Conservation (phyloP, 495 filamentous ascomycete genomes). For the Tuber umbilicatum region DNA sequence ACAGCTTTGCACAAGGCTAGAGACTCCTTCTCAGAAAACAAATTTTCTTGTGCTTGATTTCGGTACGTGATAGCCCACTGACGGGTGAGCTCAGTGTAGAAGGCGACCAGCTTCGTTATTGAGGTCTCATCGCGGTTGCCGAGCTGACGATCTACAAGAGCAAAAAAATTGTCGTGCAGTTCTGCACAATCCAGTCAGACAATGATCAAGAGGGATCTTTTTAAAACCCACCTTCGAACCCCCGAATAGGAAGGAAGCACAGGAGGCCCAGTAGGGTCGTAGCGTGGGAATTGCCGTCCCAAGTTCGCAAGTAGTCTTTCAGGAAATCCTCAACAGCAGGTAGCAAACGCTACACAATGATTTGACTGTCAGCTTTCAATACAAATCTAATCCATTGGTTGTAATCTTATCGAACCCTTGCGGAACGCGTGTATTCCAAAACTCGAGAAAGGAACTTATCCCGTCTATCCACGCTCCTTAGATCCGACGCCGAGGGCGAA, state of each 20-base stretch:
- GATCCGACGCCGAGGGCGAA: slow-evolving; percentile 1
- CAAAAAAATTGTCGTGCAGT: slow-evolving; percentile 49
- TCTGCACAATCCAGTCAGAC: slow-evolving; percentile 45
- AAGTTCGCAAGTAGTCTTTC: slow-evolving; percentile 53
- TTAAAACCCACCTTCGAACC: slow-evolving; percentile 50
- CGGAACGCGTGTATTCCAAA: slow-evolving; percentile 54
- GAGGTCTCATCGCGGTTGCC: slow-evolving; percentile 13
- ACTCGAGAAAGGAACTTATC: slow-evolving; percentile 51
- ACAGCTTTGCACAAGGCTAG: slow-evolving; percentile 24
- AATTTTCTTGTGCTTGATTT: slow-evolving; percentile 12
- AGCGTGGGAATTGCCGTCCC: slow-evolving; percentile 60
- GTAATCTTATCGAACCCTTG: slow-evolving; percentile 52
- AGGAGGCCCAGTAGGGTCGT: slow-evolving; percentile 61
- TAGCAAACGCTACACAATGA: slow-evolving; percentile 52
- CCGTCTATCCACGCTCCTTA: slow-evolving; percentile 23
- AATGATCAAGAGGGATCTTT: slow-evolving; percentile 7
- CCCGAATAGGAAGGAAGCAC: slow-evolving; percentile 54
- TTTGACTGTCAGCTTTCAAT: slow-evolving; percentile 23
- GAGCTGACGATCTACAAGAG: slow-evolving; percentile 52
- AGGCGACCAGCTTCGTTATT: slow-evolving; percentile 50
- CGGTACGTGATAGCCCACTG: slow-evolving; percentile 55
- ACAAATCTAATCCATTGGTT: slow-evolving; percentile 14
- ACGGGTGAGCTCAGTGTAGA: slow-evolving; percentile 64
- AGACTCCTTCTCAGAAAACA: slow-evolving; percentile 22
- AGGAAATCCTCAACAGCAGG: slow-evolving; percentile 59